Evolutionary conservation across 371 early-diverging fungal genomes (phyloP), one percentile per base, ranked within the genome.

Genomic region (Mucor sp.): DNA sequence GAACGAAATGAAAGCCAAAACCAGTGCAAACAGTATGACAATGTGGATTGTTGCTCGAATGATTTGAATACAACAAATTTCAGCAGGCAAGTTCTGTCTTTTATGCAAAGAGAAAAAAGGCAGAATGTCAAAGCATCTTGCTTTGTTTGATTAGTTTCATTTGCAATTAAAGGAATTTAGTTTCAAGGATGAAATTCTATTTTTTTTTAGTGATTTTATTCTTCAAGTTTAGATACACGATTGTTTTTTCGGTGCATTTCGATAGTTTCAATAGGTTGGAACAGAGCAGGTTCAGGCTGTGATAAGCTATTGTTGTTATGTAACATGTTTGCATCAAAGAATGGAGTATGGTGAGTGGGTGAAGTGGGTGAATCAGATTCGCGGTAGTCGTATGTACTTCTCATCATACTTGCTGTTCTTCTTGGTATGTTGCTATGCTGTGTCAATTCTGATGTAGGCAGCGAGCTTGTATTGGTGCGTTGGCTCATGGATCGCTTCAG

Each of bases 361-460:
- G 81, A 78, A 32, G 81, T 77, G 43, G 80, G 80, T 7, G 75
- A 75, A 35, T 75, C 78, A 8, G 62, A 65, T 56, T 76, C 81
- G 53, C 58, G 63, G 43, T 74, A 75, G 44, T 72, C 74, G 58
- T 77, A 71, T 32, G 62, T 55, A 19, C 62, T 41, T 25, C 79
- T 66, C 71, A 71, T 72, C 17, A 76, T 79, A 60, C 78, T 81
- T 5, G 81, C 83, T 28, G 83, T 80, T 67, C 80, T 74, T 68
- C 71, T 78, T 62, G 83, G 79, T 63, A 83, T 83, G 58, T 60
- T 72, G 19, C 59, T 70, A 57, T 74, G 72, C 15, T 76, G 66
- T 14, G 83, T 75, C 39, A 76, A 19, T 64, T 58, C 65, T 23
- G 66, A 19, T 12, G 21, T 47, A 5, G 69, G 68, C 32, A 62